Evolutionary conservation across 768 basidiomycete species (phyloP), one percentile per base, ranked within the genome.

Genomic region (Lactifluus pinguis): DNA sequence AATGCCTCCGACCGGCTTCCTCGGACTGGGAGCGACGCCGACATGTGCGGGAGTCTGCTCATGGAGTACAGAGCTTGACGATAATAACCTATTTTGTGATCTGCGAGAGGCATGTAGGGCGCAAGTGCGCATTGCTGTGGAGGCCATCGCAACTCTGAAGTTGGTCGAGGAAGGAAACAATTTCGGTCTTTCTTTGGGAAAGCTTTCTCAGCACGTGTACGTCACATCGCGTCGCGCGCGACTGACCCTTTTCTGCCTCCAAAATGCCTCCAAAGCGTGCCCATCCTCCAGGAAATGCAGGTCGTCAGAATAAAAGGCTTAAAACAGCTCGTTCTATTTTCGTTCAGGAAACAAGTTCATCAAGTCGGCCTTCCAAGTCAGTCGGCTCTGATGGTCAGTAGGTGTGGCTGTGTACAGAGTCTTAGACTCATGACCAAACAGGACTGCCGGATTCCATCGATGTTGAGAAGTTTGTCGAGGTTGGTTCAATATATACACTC

Each of bases 381-480:
- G 65, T 69, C 21, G 65, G 72, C 17, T 70, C 77, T 36, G 73
- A 79, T 50, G 77, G 81, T 81, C 61, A 64, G 77, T 67, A 21
- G 25, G 4, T 8, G n/a, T 6, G 29, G 15, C n/a, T n/a, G 19
- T n/a, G 44, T 17, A n/a, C 9, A 51, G 15, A n/a, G 34, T 42
- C 10, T 53, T 30, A 57, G 1, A 52, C 53, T 7, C 25, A 41
- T 32, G 51, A 25, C 48, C 10, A 48, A 88, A 77, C 76, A 48
- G 79, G 79, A 8, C 72, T 97, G 17, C 91, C 92, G 2, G 77
- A 79, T 32, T 78, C 85, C 1, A 79, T 98, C 57, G 89, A 95
- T 67, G 87, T 95, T 25, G 94, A 95, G 69, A 86, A 81, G 69
- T 95, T 98, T 71, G 81, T 86, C 17, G 86, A 94, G 77, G 93